Evolutionary conservation across 441 rosid species (phyloP).

Genomic region (Gossypium schwendimanii): DNA sequence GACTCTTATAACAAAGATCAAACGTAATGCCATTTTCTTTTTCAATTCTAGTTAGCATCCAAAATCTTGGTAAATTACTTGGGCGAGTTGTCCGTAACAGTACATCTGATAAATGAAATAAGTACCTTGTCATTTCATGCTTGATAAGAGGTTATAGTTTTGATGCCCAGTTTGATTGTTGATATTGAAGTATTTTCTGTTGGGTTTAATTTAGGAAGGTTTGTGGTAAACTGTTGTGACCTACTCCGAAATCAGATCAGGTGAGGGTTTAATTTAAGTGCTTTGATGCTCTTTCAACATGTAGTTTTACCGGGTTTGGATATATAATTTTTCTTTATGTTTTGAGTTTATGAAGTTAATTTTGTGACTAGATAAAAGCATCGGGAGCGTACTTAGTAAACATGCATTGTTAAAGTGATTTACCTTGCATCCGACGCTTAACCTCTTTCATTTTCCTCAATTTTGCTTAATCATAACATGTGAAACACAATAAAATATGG

Average conservation of each 20-base stretch:
- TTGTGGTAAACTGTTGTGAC: background rate
- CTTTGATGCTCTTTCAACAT: background rate
- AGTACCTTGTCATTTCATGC: constrained; percentile 15
- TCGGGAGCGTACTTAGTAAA: background rate
- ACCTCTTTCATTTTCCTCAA: too few relatives aligned
- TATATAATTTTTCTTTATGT: too few relatives aligned
- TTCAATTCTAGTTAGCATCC: constrained; percentile 5
- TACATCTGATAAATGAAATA: constrained; percentile 22
- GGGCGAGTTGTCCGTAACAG: background rate
- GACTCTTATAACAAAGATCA: background rate
- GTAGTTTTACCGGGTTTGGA: background rate
- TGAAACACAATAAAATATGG: too few relatives aligned
- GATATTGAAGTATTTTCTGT: constrained; percentile 7
- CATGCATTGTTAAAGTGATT: too few relatives aligned
- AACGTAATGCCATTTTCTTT: background rate
- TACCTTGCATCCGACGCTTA: too few relatives aligned
- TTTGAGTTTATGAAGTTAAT: background rate
- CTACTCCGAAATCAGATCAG: background rate
- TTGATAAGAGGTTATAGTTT: constrained; percentile 9
- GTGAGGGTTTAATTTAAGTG: background rate
- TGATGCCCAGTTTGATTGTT: constrained; percentile 10
- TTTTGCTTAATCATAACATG: too few relatives aligned
- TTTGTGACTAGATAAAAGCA: background rate
- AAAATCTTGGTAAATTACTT: background rate
- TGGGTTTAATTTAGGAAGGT: background rate